Evolutionary conservation across 352 stramenopile genomes (phyloP), one percentile per base, ranked within the genome.

Genomic region (Phytopythium litorale): DNA sequence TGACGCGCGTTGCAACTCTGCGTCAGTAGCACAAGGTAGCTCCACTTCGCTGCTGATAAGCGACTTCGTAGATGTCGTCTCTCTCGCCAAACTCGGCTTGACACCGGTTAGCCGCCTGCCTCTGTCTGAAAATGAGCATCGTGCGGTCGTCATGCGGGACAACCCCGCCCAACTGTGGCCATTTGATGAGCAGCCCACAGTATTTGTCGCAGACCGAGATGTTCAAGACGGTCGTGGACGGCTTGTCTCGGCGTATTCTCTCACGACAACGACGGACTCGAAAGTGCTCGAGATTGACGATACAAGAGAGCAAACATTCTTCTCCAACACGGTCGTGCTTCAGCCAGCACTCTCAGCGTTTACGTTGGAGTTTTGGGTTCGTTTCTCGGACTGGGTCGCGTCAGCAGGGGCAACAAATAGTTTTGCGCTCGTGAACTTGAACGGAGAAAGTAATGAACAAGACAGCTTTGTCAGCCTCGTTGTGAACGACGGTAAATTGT

Each of bases 301-400:
- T 51, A 37, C 28, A 15, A 60, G 73, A 33, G 81, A 89, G 62
- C 65, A 73, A 11, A 78, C 79, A 2, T 88, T 81, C 57, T 86
- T 84, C 58, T 89, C 79, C 0, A 72, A 72, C 40, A 62, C 75
- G 8, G 70, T 87, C 9, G 58, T 77, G 1, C 35, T 79, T 13
- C 75, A 87, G 28, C 70, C 72, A 3, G 65, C 71, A 2, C 80
- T 89, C 71, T 71, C 72, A 0, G 68, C 80, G 1, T 91, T 93
- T 50, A 76, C 81, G 6, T 33, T 91, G 12, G 84, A 93, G 58
- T 79, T 87, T 15, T 93, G 81, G 81, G 25, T 87, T 0, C 54
- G 49, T 6, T 60, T 88, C 8, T 59, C 37, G 0, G 28, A 61
- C 15, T 37, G 16, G 21, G 5, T 37, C 9, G 2, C 6, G 4